Evolutionary conservation across 2,329 filamentous ascomycete species (phyloP).

Genomic region (Monilinia laxa): DNA sequence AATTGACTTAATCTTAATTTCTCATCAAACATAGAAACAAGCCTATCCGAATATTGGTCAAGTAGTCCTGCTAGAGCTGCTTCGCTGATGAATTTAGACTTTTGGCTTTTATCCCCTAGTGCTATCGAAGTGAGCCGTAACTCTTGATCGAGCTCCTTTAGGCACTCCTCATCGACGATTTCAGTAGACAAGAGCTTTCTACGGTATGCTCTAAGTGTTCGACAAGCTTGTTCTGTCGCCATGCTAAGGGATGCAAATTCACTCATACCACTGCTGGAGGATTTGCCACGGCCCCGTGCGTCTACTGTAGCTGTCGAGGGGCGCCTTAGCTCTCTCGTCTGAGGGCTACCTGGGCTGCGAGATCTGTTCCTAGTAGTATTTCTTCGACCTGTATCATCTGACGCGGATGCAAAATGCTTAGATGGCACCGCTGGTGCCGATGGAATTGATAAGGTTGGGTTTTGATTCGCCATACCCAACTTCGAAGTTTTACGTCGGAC

Average conservation of each 20-base stretch:
- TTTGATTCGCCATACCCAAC: conserved; percentile 49
- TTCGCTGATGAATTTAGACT: conserved; percentile 53
- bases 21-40: conserved; percentile 71
- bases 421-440: conserved; percentile 32
- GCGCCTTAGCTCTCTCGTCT: conserved; percentile 43
- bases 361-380: conserved; percentile 34
- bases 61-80: conserved; percentile 62
- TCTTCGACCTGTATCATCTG: conserved; percentile 35
- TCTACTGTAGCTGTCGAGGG: conserved; percentile 55
- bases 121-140: conserved; percentile 62
- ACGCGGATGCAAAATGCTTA: conserved; percentile 36
- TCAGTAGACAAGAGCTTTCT: conserved; percentile 60
- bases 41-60: conserved; percentile 72
- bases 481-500: conserved; percentile 56
- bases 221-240: conserved; percentile 64
- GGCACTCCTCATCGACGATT: conserved; percentile 54
- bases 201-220: conserved; percentile 60
- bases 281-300: conserved; percentile 50
- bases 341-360: conserved; percentile 34
- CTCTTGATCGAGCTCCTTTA: conserved; percentile 65
- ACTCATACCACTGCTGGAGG: conserved; percentile 45
- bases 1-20: conserved; percentile 55
- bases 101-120: conserved; percentile 44
- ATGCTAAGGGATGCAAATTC: conserved; percentile 56
- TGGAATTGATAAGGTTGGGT: conserved; percentile 48